These are phyloP conservation scores for Tolypocladium amazonense DNA, from an alignment of 2,329 filamentous ascomycete species.

Conservation along the genomic window DNA sequence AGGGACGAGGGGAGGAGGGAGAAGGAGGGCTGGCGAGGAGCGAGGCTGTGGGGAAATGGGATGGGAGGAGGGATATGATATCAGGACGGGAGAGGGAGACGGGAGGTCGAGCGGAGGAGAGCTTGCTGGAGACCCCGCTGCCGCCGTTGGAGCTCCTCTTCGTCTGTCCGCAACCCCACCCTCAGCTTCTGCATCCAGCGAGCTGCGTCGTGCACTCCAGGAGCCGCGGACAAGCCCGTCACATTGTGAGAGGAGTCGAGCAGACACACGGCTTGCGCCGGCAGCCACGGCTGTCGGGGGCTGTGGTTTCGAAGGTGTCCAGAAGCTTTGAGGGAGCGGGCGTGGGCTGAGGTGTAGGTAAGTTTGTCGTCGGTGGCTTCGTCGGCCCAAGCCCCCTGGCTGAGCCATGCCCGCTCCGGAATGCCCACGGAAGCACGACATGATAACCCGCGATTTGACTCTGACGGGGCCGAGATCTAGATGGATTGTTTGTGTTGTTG, in stretches of 20 bases:
- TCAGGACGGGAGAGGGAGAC: background rate
- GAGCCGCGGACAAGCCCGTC: too few relatives aligned
- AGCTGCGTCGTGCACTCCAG: background rate
- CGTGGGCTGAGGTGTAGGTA: background rate
- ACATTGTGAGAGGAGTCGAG: background rate
- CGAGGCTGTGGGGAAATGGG: background rate
- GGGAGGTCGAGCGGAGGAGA: background rate
- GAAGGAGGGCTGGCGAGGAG: background rate
- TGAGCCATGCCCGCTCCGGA: background rate
- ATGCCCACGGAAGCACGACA: background rate
- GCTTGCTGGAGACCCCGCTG: background rate
- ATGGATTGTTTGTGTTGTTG: background rate
- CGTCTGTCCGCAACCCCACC: conserved; percentile 1
- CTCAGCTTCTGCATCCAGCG: conserved; percentile 1
- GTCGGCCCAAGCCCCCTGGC: background rate
- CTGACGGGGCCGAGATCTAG: background rate
- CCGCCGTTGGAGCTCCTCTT: background rate
- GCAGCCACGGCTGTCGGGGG: background rate
- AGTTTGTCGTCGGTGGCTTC: background rate
- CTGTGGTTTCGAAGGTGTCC: background rate
- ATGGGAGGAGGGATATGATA: background rate
- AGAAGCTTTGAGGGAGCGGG: background rate
- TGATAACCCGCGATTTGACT: too few relatives aligned
- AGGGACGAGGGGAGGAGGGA: background rate
- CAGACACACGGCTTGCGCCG: background rate